Evolutionary conservation across 2,329 filamentous ascomycete genomes (phyloP).

Genomic region (Ilyonectria sp.): DNA sequence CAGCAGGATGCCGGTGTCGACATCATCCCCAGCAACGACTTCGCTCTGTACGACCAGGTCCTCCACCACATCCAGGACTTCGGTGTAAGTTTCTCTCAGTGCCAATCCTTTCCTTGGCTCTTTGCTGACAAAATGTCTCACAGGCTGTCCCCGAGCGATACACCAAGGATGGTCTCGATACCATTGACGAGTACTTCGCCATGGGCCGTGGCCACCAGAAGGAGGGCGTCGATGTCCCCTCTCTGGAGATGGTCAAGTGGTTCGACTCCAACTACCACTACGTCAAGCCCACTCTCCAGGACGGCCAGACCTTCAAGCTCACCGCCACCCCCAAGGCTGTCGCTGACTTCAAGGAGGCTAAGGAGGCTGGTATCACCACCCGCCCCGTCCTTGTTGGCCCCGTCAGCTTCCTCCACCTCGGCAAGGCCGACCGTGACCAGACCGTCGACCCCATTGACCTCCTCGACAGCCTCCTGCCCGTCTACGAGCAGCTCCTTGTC

Average conservation of each 20-base stretch:
- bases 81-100: conserved; percentile 74
- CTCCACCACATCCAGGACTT: conserved; percentile 99
- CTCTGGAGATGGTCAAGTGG: conserved; percentile 99
- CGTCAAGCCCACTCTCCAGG: conserved; percentile 98
- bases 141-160: conserved; percentile 95
- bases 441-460: conserved; percentile 93
- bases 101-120: neutral
- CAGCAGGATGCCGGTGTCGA: conserved; percentile 99
- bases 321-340: conserved; percentile 92
- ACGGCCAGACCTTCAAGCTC: conserved; percentile 97
- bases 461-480: conserved; percentile 91
- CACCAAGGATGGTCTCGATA: conserved; percentile 88
- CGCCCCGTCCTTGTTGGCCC: conserved; percentile 96
- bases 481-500: conserved; percentile 93
- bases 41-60: conserved; percentile 98
- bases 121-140: conserved; percentile 32
- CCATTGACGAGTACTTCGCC: conserved; percentile 98
- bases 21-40: conserved; percentile 99
- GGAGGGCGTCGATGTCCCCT: conserved; percentile 91
- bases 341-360: conserved; percentile 94
- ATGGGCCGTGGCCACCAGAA: conserved; percentile 99
- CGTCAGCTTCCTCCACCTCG: conserved; percentile 97
- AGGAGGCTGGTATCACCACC: conserved; percentile 94
- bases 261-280: conserved; percentile 99
- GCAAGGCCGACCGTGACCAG: conserved; percentile 97